Base-by-base conservation (phyloP, 2,329 filamentous ascomycete species). In the Monosporascus sp. region DNA sequence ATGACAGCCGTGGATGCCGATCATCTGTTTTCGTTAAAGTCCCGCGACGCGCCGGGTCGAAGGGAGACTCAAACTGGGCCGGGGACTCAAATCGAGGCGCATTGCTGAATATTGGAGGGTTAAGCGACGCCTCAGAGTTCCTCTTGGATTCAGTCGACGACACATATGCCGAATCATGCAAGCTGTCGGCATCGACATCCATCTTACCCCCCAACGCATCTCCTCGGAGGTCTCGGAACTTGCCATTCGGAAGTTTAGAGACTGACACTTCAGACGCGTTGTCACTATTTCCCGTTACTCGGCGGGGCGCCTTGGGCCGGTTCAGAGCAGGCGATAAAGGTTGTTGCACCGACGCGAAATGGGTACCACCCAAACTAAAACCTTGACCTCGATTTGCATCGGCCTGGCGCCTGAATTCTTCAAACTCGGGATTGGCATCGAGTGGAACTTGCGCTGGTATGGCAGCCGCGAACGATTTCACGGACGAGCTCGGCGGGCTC, bases 391-490 rank as follows among this genome's bases (percentile, higher is more conserved):
- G 72, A 60, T 85, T 86, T 37, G 81, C 77, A 63, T 92, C 88
- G n/a, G 83, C 81, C 64, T 90, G 86, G 58, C 79, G 83, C 61
- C 79, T 80, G 67, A 95, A 93, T 2, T 87, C 87, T 67, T 93
- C 89, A 58, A 88, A 93, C n/a, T 91, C 86, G 7, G 88, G 82
- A 62, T 92, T 91, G 36, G 86, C 83, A 62, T 93, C 88, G 49
- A 90, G 73, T 0, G 89, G 81, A 7, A 90, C 73, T 58, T 86
- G 80, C 57, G 84, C 84, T 2, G 89, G 88, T 8, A 88, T 80
- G 3, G 82, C 80, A 17, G 85, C 81, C 20, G 79, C 82, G 50
- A 88, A 89, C 0, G 86, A 88, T 63, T 83, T 84, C 48, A 90
- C 79, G 5, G 87, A 86, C 0, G 86, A 88, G 8, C 83, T 85